These are phyloP conservation scores for Simplicillium aogashimaense DNA, from an alignment of 2,329 filamentous ascomycete genomes.

Conservation along the genomic window DNA sequence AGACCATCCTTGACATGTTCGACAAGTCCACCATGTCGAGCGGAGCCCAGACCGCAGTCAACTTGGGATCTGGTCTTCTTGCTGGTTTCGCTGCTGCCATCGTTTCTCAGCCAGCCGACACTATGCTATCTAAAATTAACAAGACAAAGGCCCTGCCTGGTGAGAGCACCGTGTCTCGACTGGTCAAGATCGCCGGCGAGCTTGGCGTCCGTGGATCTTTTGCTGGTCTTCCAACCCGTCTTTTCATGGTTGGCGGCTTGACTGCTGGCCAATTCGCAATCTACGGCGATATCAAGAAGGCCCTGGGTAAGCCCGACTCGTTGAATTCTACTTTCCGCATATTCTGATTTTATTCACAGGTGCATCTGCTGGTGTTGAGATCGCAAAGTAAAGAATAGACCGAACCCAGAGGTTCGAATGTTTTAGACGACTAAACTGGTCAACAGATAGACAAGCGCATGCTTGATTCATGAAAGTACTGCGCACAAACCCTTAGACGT, in stretches of 20 bases:
- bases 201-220: constrained; percentile 64
- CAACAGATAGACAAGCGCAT: no score
- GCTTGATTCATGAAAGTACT: no score
- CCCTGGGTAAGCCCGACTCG: constrained; percentile 15
- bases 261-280: constrained; percentile 72
- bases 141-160: constrained; percentile 72
- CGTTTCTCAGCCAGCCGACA: constrained; percentile 74
- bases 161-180: constrained; percentile 62
- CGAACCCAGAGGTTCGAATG: no score
- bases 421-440: no score
- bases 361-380: constrained; percentile 4
- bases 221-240: constrained; percentile 60
- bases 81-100: constrained; percentile 64
- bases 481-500: no score
- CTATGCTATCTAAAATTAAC: constrained; percentile 82
- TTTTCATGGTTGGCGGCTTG: constrained; percentile 46
- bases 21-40: constrained; percentile 57
- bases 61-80: constrained; percentile 41
- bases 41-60: constrained; percentile 59
- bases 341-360: neutral
- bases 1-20: constrained; percentile 51
- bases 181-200: constrained; percentile 73
- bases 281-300: constrained; percentile 41
- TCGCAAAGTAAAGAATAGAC: constrained; percentile 2
- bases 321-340: neutral